These are phyloP conservation scores for Voacanga thouarsii DNA, from an alignment of 257 asterid species.

Conservation along the genomic window DNA sequence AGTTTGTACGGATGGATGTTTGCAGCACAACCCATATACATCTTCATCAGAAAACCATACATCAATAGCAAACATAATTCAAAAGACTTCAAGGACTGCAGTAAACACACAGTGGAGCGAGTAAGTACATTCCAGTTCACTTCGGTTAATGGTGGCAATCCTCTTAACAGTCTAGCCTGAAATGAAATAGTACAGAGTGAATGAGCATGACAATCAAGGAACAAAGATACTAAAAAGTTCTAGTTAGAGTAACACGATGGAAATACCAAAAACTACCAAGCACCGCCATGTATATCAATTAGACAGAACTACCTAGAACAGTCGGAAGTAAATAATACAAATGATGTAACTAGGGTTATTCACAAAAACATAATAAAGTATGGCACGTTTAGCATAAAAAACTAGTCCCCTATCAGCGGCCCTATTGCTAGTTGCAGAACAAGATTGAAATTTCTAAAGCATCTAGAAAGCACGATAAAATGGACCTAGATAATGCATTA, in stretches of 20 bases:
- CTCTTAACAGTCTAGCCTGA: not conserved
- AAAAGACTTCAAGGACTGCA: not conserved
- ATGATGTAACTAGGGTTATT: too few relatives aligned
- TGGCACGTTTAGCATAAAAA: not conserved
- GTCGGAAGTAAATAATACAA: not conserved
- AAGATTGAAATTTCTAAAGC: not conserved
- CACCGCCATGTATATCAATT: not conserved
- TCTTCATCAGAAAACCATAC: not conserved
- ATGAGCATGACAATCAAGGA: not conserved
- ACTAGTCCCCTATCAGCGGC: too few relatives aligned
- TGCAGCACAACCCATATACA: not conserved
- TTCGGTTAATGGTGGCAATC: not conserved
- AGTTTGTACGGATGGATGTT: not conserved
- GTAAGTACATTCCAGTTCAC: not conserved
- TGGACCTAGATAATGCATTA: not conserved
- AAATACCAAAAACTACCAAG: not conserved
- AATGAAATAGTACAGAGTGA: not conserved
- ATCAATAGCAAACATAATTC: not conserved
- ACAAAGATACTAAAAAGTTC: not conserved
- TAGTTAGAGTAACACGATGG: not conserved
- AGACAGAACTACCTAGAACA: not conserved
- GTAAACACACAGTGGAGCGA: not conserved
- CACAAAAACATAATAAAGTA: too few relatives aligned
- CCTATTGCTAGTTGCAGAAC: too few relatives aligned
- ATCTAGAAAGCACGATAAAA: not conserved